Evolutionary conservation across 2,329 filamentous ascomycete genomes (phyloP).

Genomic region (Plenodomus biglobosus): DNA sequence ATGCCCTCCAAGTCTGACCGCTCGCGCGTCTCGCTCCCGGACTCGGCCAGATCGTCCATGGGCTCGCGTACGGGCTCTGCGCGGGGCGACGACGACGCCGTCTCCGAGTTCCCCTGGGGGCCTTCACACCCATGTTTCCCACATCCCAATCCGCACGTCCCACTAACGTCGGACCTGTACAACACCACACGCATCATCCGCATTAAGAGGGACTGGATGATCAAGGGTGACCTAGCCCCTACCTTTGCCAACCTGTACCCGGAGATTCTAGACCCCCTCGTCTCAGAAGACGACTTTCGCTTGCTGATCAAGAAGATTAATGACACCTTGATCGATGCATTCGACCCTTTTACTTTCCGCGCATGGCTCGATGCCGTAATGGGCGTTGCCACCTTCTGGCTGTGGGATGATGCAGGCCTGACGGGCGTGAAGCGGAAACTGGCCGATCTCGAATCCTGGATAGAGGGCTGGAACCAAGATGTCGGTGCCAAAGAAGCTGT

Average conservation of each 20-base stretch:
- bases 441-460: slow-evolving; percentile 71
- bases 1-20: slow-evolving; percentile 7
- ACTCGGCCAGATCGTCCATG: slow-evolving; percentile 33
- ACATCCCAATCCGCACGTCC: slow-evolving; percentile 89
- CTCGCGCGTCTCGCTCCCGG: slow-evolving; percentile 30
- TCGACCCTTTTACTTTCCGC: slow-evolving; percentile 73
- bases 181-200: slow-evolving; percentile 84
- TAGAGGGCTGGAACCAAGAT: slow-evolving; percentile 83
- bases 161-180: slow-evolving; percentile 72
- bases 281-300: slow-evolving; percentile 85
- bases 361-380: slow-evolving; percentile 80
- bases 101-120: slow-evolving; percentile 77
- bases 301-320: slow-evolving; percentile 81
- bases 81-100: slow-evolving; percentile 43
- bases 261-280: slow-evolving; percentile 85
- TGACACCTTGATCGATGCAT: slow-evolving; percentile 70
- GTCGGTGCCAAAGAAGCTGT: slow-evolving; percentile 63
- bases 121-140: slow-evolving; percentile 93
- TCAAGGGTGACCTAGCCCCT: slow-evolving; percentile 84
- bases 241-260: slow-evolving; percentile 95
- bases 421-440: slow-evolving; percentile 74
- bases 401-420: slow-evolving; percentile 89
- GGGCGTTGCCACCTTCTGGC: slow-evolving; percentile 83
- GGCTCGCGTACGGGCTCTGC: slow-evolving; percentile 22
- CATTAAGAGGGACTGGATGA: slow-evolving; percentile 87